Percentiles rank a stretch among this genome's conserved stretches.
Conservation (phyloP, 2,329 filamentous ascomycete genomes). For the Talaromyces sp. region DNA sequence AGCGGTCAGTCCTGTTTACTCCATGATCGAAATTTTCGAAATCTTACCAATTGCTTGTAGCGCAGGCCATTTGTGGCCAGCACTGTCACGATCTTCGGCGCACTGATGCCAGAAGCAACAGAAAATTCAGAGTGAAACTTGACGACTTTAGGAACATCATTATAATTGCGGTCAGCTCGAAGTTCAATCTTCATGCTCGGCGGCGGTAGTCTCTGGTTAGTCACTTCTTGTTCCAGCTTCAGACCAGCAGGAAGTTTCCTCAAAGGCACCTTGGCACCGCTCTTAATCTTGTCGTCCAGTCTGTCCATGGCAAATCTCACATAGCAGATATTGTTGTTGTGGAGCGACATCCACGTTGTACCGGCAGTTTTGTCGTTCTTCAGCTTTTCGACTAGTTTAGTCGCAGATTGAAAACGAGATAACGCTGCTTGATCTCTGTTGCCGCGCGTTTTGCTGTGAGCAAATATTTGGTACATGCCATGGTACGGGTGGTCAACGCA, state of each 20-base stretch:
- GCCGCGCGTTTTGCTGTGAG: constrained; percentile 62
- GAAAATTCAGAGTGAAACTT: constrained; percentile 70
- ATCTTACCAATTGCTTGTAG: constrained; percentile 73
- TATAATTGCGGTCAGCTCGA: constrained; percentile 68
- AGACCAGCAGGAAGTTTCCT: constrained; percentile 59
- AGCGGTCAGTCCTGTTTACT: not conserved
- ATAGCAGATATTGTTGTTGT: constrained; percentile 64
- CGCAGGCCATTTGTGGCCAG: constrained; percentile 68
- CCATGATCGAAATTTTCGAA: not conserved
- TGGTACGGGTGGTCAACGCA: constrained; percentile 93
- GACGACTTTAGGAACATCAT: constrained; percentile 64
- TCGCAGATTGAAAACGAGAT: constrained; percentile 68
- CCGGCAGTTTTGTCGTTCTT: constrained; percentile 46
- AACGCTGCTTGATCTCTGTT: constrained; percentile 67
- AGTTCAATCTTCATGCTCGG: constrained; percentile 83
- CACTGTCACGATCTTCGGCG: constrained; percentile 86
- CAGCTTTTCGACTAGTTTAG: constrained; percentile 59
- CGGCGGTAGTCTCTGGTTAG: constrained; percentile 68
- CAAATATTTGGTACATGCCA: constrained; percentile 95
- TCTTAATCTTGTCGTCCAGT: constrained; percentile 58
- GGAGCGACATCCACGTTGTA: constrained; percentile 64
- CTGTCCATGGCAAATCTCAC: constrained; percentile 43
- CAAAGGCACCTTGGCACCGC: constrained; percentile 57
- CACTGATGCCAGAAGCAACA: constrained; percentile 84
- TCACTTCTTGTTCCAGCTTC: constrained; percentile 57